Evolutionary conservation across 352 stramenopile species (phyloP), one percentile per base, ranked within the genome.

Genomic region (Pythium biforme): DNA sequence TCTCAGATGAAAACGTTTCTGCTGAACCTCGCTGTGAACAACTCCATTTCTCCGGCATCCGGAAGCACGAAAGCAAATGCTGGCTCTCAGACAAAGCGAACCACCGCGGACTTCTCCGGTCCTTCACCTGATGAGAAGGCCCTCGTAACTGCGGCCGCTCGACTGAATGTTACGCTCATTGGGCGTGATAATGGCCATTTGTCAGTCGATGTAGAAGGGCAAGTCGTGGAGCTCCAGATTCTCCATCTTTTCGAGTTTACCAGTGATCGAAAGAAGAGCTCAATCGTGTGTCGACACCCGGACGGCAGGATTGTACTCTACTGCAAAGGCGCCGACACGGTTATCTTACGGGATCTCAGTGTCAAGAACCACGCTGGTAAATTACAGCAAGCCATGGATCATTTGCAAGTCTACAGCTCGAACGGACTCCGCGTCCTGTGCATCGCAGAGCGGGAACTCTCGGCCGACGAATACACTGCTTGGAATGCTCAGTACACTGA

Each of bases 281-380:
- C 80, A 2, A 76, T 87, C 1, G 20, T 87, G 4, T 81, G 70
- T 45, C 73, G 75, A 11, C 66, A 81, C 14, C 39, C 64, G 0
- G 66, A 65, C 3, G 69, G 69, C 8, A 68, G 59, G 17, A 66
- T 83, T 14, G 57, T 86, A 15, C 34, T 92, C 33, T 77, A 88
- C 43, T 79, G 65, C 45, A 95, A 98, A 76, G 92, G 92, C n/a
- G 92, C 92, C 0, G 92, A 97, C 62, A 92, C 83, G 1, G 79
- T 95, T 20, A 82, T 98, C 5, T 66, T 97, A 12, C 64, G 74
- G 4, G 56, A 82, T 20, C 57, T 86, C 20, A 76, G 65, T 29
- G 55, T 67, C 2, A 56, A 43, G 0, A 81, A 81, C 59, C 66
- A 68, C 20, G 10, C 56, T 22, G 34, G 17, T 1, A 41, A 23